Evolutionary conservation across 805 yeast species (phyloP).

Genomic region (Naumovozyma dairenensis): DNA sequence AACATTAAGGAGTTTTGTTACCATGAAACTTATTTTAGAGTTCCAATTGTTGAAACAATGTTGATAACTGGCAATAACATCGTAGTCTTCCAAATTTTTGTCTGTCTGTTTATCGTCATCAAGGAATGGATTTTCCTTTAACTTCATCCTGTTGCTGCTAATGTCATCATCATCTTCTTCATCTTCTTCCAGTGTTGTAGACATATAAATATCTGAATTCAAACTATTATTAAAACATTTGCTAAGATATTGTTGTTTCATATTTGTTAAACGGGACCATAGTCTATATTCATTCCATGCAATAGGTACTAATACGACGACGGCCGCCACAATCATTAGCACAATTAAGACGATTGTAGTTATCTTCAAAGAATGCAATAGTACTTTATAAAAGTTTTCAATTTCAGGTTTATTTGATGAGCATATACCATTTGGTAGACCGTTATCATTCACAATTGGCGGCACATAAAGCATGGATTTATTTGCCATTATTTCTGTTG

Average conservation of each 20-base stretch:
- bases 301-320: slow-evolving; percentile 35
- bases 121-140: not conserved
- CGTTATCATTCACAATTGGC: slow-evolving; percentile 12
- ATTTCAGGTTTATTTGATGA: slow-evolving; percentile 32
- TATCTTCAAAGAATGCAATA: slow-evolving; percentile 28
- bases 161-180: not conserved
- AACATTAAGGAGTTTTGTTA: slow-evolving; percentile 2
- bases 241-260: slow-evolving; percentile 24
- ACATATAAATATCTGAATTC: too few relatives aligned
- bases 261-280: slow-evolving; percentile 38
- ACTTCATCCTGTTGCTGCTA: not conserved
- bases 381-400: slow-evolving; percentile 29
- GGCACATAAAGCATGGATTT: slow-evolving; percentile 34
- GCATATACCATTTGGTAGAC: slow-evolving; percentile 30
- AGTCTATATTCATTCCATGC: slow-evolving; percentile 36
- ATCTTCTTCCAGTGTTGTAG: not conserved
- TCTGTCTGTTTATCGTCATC: slow-evolving; percentile 1
- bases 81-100: slow-evolving; percentile 1
- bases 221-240: not conserved
- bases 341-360: slow-evolving; percentile 33
- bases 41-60: slow-evolving; percentile 17
- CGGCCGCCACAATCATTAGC: slow-evolving; percentile 33
- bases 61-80: slow-evolving; percentile 16
- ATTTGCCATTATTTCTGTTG: slow-evolving; percentile 18
- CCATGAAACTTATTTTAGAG: slow-evolving; percentile 5